phyloP scores from a whole-genome alignment of 768 basidiomycete species.

The Macrolepiota fuliginosa region DNA sequence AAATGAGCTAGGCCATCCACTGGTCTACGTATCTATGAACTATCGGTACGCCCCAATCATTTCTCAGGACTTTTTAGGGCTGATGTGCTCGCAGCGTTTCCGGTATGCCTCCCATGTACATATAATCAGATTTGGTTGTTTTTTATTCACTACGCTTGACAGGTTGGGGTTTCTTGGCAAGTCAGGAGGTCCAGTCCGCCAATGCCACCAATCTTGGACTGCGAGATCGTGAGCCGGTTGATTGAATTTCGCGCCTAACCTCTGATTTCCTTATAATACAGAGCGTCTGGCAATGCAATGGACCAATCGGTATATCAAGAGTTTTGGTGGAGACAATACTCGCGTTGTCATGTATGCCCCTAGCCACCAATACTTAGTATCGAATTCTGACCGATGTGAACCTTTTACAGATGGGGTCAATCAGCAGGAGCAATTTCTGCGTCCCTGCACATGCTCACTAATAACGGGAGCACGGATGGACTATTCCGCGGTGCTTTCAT shows the following conservation, averaged over 20 bases:
- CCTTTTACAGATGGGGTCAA: constrained; percentile 41
- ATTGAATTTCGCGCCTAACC: not conserved
- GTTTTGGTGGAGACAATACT: constrained; percentile 54
- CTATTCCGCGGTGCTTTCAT: constrained; percentile 45
- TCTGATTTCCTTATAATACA: constrained; percentile 7
- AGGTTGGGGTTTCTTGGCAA: constrained; percentile 31
- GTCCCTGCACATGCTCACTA: constrained; percentile 39
- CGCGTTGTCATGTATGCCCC: constrained; percentile 40
- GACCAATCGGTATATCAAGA: constrained; percentile 52
- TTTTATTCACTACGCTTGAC: not conserved
- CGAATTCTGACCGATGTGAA: not conserved
- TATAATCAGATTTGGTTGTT: not conserved
- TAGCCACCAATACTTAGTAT: not conserved
- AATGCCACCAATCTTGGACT: constrained; percentile 28
- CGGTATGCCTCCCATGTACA: constrained; percentile 13
- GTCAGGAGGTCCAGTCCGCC: constrained; percentile 26
- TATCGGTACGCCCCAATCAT: constrained; percentile 30
- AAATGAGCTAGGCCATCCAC: constrained; percentile 37
- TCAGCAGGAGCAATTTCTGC: constrained; percentile 53
- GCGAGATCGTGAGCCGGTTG: constrained; percentile 26
- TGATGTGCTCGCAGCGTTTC: constrained; percentile 17
- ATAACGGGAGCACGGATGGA: constrained; percentile 33
- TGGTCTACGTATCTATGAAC: constrained; percentile 54
- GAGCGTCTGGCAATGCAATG: constrained; percentile 48
- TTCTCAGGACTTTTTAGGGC: not conserved